These are phyloP conservation scores for Trichoderma koningiopsis DNA, from an alignment of 2,329 filamentous ascomycete genomes.

Conservation along the genomic window DNA sequence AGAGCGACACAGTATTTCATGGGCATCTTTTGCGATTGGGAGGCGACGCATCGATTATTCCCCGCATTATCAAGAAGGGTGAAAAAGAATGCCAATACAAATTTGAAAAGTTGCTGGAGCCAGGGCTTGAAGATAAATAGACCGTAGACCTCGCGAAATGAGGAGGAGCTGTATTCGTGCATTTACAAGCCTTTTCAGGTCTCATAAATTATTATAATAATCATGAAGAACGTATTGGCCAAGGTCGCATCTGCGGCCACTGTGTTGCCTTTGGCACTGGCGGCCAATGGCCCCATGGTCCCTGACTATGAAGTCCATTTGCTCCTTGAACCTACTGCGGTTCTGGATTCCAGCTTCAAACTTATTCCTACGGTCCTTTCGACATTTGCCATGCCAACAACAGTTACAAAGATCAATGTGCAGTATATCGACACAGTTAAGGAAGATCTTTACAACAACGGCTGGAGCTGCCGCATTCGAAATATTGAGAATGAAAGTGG, in stretches of 20 bases:
- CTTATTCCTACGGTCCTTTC: slow-evolving; percentile 14
- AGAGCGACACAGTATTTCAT: not conserved
- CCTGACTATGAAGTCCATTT: slow-evolving; percentile 18
- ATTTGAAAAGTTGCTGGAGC: too few relatives aligned
- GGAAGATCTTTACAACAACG: slow-evolving; percentile 10
- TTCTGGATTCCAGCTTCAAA: slow-evolving; percentile 16
- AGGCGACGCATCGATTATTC: not conserved
- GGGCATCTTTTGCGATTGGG: not conserved
- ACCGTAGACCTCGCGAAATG: not conserved
- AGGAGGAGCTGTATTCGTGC: not conserved
- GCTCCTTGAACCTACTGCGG: slow-evolving; percentile 9
- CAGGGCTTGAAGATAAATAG: not conserved
- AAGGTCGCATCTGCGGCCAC: not conserved
- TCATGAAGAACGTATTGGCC: not conserved
- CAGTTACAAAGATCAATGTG: slow-evolving; percentile 18
- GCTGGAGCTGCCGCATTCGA: slow-evolving; percentile 16
- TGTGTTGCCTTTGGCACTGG: not conserved
- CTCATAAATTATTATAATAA: not conserved
- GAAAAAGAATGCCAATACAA: too few relatives aligned
- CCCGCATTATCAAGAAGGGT: not conserved
- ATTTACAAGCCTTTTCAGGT: not conserved
- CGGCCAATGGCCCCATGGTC: slow-evolving; percentile 3
- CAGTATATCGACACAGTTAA: slow-evolving; percentile 12
- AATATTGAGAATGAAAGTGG: slow-evolving; percentile 18
- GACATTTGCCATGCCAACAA: slow-evolving; percentile 17